Evolutionary conservation across 139 green algal genomes (phyloP).

Genomic region (Chlorella vulgaris): DNA sequence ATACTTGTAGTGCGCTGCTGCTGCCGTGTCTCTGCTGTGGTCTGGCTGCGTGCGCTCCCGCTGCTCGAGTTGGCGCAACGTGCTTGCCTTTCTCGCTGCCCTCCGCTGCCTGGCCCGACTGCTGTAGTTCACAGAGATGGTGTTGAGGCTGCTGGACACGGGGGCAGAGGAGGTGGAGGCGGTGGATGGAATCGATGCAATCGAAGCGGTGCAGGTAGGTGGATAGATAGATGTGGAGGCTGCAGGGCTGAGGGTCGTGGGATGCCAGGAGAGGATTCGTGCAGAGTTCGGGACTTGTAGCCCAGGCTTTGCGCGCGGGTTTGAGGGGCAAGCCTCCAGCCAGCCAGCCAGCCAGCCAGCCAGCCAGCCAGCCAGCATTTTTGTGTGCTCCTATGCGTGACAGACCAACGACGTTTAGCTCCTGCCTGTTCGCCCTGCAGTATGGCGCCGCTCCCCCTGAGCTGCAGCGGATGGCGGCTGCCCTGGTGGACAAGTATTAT

Average conservation of each 20-base stretch:
- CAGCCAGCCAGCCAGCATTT: no score
- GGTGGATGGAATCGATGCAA: slow-evolving; percentile 56
- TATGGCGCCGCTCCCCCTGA: slow-evolving; percentile 38
- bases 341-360: no score
- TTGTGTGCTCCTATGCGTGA: no score
- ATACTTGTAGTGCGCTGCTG: neutral
- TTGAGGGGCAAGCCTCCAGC: no score
- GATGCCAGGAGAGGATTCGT: no score
- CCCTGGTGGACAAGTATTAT: slow-evolving; percentile 51
- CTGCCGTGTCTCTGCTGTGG: neutral
- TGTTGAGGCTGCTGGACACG: slow-evolving; percentile 44
- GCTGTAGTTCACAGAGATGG: slow-evolving; percentile 53
- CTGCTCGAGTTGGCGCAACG: neutral
- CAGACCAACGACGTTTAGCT: neutral
- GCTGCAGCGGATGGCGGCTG: slow-evolving; percentile 45
- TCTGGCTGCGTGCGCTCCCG: neutral
- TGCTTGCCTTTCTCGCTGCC: no score
- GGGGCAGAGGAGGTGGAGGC: slow-evolving; percentile 45
- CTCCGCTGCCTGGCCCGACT: no score
- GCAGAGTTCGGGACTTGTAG: no score
- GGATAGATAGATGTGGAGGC: neutral
- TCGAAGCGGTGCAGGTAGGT: slow-evolving; percentile 38
- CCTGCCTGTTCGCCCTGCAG: slow-evolving; percentile 24
- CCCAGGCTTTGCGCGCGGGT: no score
- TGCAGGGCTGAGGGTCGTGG: neutral